Evolutionary conservation across 352 stramenopile genomes (phyloP), one percentile per base, ranked within the genome.

Genomic region (Pythium dissimile): DNA sequence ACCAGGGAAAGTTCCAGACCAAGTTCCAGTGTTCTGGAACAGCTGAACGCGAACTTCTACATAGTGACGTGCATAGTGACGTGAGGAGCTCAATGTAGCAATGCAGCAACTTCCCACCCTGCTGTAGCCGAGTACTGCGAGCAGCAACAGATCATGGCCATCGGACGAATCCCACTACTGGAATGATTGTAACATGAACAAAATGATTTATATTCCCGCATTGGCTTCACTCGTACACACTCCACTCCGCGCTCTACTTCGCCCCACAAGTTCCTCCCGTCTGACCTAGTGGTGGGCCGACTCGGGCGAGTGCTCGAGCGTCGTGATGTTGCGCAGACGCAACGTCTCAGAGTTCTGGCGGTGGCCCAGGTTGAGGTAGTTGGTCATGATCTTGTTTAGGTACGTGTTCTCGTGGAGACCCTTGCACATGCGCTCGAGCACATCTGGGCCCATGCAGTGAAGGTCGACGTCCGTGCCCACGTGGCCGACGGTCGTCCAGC

Each of bases 351-450:
- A 48, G 43, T 76, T 64, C 62, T 79, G 71, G 13, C 72, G 68
- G 59, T 84, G 66, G 51, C 82, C 75, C 44, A 89, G 58, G 44
- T 79, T 75, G 18, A 89, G 68, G 64, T 74, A 89, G 58, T 73
- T 84, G 42, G 77, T 81, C 72, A 89, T 87, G 50, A 89, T 66
- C 65, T 84, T 84, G 73, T 89, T 89, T 56, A 89, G 49, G 56
- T 87, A 80, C 34, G 59, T 75, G 65, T 89, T 89, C 61, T 89
- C 67, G 54, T 87, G 74, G 21, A 82, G 64, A 24, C 79, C 79
- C 59, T 80, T 77, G 67, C 79, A 89, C 64, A 85, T 75, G 41
- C 74, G 72, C 56, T 81, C 71, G 16, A 89, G 75, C 18, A 84
- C 54, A 1, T 47, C 55, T 3, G 79, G 79, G 12, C 79, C 79